A percentile compares a stretch with the other conserved stretches of the same genome.
phyloP scores from a whole-genome alignment of 2,329 filamentous ascomycete species.

The Fusarium dlaminii region DNA sequence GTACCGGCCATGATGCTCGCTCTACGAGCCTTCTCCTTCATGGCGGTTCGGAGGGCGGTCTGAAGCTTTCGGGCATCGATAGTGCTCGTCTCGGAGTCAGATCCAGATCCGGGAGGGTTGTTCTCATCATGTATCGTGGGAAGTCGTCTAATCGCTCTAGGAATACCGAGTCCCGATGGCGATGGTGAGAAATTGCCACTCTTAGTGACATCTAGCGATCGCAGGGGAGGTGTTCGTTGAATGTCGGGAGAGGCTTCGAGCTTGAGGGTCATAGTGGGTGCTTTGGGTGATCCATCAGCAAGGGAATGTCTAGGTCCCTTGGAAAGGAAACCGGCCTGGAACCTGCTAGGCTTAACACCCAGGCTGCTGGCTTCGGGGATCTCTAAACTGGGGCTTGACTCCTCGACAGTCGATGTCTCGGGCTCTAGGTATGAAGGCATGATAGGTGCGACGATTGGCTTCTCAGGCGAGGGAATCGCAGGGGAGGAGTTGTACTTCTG shows the following conservation, averaged over 20 bases:
- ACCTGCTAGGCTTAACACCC: slow-evolving; percentile 73
- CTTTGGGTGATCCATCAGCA: slow-evolving; percentile 66
- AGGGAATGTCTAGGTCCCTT: slow-evolving; percentile 55
- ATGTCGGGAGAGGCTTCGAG: slow-evolving; percentile 58
- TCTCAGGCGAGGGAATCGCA: slow-evolving; percentile 49
- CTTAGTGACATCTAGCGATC: slow-evolving; percentile 60
- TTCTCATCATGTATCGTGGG: slow-evolving; percentile 61
- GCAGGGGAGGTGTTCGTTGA: slow-evolving; percentile 54
- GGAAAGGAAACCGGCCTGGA: slow-evolving; percentile 88
- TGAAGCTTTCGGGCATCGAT: slow-evolving; percentile 66
- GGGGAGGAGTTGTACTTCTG: slow-evolving; percentile 71
- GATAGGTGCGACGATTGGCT: slow-evolving; percentile 47
- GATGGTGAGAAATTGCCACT: slow-evolving; percentile 62
- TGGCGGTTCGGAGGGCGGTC: slow-evolving; percentile 63
- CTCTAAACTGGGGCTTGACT: slow-evolving; percentile 68
- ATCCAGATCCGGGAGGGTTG: slow-evolving; percentile 58
- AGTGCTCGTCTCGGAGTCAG: slow-evolving; percentile 60
- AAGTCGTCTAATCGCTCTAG: slow-evolving; percentile 48
- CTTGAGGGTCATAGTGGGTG: slow-evolving; percentile 66
- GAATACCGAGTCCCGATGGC: slow-evolving; percentile 45
- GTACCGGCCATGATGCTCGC: slow-evolving; percentile 51
- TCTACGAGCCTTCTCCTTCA: slow-evolving; percentile 56
- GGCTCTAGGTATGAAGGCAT: slow-evolving; percentile 35
- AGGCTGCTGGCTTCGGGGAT: slow-evolving; percentile 54
- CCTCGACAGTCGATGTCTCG: slow-evolving; percentile 51